These are phyloP conservation scores for Whalleya microplaca DNA, from an alignment of 2,329 filamentous ascomycete genomes.

Conservation along the genomic window DNA sequence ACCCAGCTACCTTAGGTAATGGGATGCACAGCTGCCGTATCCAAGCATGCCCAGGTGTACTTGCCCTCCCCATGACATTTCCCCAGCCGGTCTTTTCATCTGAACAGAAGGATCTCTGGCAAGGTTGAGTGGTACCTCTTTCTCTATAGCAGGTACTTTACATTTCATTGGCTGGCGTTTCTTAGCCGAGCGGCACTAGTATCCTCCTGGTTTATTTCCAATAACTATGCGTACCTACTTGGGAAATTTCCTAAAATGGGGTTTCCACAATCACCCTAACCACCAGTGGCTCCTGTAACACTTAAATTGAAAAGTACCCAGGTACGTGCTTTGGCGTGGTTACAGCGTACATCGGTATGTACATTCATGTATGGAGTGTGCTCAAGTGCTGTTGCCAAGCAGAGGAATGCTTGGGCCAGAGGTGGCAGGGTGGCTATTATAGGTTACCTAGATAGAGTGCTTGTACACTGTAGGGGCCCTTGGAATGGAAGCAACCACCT, in stretches of 20 bases:
- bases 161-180: neutral
- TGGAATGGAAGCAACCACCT: neutral
- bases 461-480: neutral
- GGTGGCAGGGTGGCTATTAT: neutral
- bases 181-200: neutral
- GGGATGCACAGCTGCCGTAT: neutral
- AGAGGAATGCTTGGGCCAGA: neutral
- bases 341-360: no score
- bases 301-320: neutral
- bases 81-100: neutral
- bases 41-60: constrained; percentile 3
- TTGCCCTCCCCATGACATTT: neutral
- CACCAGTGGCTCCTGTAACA: neutral
- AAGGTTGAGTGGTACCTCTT: neutral
- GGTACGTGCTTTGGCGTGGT: neutral
- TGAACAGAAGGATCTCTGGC: neutral
- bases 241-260: constrained; percentile 4
- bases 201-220: neutral
- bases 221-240: neutral
- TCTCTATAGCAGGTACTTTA: neutral
- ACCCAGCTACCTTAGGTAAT: neutral
- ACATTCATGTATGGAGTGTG: no score
- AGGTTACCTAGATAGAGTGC: neutral
- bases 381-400: neutral
- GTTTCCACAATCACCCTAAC: neutral